Conservation (phyloP, 345 rosid species). For the Gossypium herbaceum region DNA sequence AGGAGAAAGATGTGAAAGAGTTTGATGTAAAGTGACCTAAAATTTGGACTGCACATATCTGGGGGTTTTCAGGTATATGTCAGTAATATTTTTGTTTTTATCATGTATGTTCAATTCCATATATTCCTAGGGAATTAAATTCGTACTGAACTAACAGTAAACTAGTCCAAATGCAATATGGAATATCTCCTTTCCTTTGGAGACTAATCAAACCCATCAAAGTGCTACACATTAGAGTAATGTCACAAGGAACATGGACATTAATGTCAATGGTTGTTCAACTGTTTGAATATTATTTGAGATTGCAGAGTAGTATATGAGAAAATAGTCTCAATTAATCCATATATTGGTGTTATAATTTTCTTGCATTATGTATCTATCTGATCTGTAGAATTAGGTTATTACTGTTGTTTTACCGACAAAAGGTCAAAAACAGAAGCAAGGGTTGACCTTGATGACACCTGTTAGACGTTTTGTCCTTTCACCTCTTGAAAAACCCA, state of each 20-base stretch:
- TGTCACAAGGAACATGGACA: neutral
- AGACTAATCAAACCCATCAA: neutral
- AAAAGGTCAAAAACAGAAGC: neutral
- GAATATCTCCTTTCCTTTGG: neutral
- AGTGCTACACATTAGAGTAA: neutral
- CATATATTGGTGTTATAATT: neutral
- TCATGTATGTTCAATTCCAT: constrained; percentile 21
- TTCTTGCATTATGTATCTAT: neutral
- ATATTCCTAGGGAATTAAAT: constrained; percentile 4
- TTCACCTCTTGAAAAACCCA: neutral
- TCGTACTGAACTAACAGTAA: neutral
- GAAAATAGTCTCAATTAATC: neutral
- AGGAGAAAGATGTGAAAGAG: constrained; percentile 16
- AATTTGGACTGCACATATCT: constrained; percentile 16
- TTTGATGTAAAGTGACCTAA: constrained; percentile 27
- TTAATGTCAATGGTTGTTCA: neutral
- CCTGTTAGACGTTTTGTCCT: neutral
- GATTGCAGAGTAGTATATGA: neutral
- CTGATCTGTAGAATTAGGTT: too few species aligned
- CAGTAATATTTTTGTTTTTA: constrained; percentile 9
- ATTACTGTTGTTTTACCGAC: constrained; percentile 8
- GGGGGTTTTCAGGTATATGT: constrained; percentile 12
- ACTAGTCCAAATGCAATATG: neutral
- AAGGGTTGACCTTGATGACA: neutral
- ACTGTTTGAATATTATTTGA: neutral